phyloP scores from a whole-genome alignment of 2,329 filamentous ascomycete species.

The Fusarium sp. region DNA sequence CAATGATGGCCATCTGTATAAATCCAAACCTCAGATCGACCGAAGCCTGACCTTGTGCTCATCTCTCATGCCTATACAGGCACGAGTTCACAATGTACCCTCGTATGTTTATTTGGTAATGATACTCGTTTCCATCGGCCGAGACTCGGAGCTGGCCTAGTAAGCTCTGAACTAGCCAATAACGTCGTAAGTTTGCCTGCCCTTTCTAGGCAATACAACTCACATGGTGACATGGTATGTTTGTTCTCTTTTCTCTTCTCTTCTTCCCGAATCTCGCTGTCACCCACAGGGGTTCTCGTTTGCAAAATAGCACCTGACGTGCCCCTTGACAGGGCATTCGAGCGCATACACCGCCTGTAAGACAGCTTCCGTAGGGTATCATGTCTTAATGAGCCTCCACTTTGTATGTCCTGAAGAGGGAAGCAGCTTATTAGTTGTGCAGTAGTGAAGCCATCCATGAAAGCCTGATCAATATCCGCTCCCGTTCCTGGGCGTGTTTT shows the following conservation, averaged over 20 bases:
- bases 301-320: slow-evolving; percentile 32
- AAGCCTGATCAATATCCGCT: slow-evolving; percentile 6
- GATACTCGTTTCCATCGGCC: slow-evolving; percentile 41
- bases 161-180: slow-evolving; percentile 10
- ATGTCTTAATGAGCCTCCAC: slow-evolving; percentile 10
- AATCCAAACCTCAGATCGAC: slow-evolving; percentile 1
- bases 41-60: slow-evolving; percentile 8
- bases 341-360: slow-evolving; percentile 39
- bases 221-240: slow-evolving; percentile 20
- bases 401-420: slow-evolving; percentile 9
- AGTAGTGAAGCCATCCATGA: slow-evolving; percentile 9
- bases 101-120: slow-evolving; percentile 38
- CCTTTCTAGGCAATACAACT: slow-evolving; percentile 34
- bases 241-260: slow-evolving; percentile 15
- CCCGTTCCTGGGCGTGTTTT: neutral
- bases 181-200: slow-evolving; percentile 6
- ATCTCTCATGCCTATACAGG: neutral
- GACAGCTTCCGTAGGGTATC: neutral
- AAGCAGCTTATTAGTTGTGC: slow-evolving; percentile 4
- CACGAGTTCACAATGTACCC: neutral
- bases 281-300: slow-evolving; percentile 17
- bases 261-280: slow-evolving; percentile 2
- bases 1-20: neutral
- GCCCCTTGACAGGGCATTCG: slow-evolving; percentile 19
- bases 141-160: slow-evolving; percentile 35